phyloP scores from a whole-genome alignment of 2,329 filamentous ascomycete genomes.

The Penicillium sclerotigenum region DNA sequence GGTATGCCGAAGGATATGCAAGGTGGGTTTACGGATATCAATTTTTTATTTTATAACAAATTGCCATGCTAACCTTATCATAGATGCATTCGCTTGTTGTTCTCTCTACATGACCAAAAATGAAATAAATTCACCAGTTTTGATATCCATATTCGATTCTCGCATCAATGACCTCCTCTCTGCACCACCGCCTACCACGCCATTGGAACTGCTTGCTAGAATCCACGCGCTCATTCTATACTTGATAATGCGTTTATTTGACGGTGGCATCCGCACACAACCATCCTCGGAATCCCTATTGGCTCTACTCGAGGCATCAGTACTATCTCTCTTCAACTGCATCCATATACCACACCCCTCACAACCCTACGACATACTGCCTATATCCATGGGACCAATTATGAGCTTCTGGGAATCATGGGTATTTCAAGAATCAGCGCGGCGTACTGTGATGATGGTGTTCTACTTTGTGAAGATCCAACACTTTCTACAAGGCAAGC shows the following conservation, averaged over 20 bases:
- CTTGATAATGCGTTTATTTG: slow-evolving; percentile 51
- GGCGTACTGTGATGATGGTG: slow-evolving; percentile 51
- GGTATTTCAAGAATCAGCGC: slow-evolving; percentile 54
- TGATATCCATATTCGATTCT: slow-evolving; percentile 50
- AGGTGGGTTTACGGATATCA: slow-evolving; percentile 33
- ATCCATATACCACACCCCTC: slow-evolving; percentile 20
- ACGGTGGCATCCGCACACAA: slow-evolving; percentile 44
- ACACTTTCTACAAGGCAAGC: slow-evolving; percentile 20
- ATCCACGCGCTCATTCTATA: slow-evolving; percentile 52
- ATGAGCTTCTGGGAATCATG: slow-evolving; percentile 51
- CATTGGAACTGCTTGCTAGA: slow-evolving; percentile 40
- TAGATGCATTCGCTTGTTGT: slow-evolving; percentile 54
- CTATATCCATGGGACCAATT: slow-evolving; percentile 41
- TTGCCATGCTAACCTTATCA: background rate
- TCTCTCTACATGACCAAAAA: slow-evolving; percentile 54
- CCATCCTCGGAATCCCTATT: slow-evolving; percentile 40
- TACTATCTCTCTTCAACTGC: slow-evolving; percentile 17
- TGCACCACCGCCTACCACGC: slow-evolving; percentile 24
- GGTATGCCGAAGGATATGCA: slow-evolving; percentile 53
- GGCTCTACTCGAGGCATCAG: slow-evolving; percentile 23
- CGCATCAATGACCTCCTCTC: slow-evolving; percentile 46
- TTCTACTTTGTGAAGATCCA: slow-evolving; percentile 43
- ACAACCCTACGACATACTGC: slow-evolving; percentile 6
- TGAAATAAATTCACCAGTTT: slow-evolving; percentile 46
- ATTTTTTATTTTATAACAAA: background rate